Evolutionary conservation across 1,284 basidiomycete genomes (phyloP).

Genomic region (Irpex sp.): DNA sequence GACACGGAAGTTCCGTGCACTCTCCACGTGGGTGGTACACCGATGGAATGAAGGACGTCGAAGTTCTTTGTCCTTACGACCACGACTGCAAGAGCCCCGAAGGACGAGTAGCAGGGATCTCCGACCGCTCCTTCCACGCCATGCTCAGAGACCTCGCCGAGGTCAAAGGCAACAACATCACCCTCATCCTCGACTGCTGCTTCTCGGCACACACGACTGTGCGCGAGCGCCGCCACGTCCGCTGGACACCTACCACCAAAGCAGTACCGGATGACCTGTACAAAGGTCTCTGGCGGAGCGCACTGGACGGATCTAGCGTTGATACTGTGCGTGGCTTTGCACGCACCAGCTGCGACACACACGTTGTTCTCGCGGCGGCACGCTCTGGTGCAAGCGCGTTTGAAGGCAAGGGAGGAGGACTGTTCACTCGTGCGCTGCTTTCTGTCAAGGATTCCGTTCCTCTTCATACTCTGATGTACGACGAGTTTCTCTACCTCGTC

Average conservation of each 20-base stretch:
- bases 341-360: slow-evolving; percentile 35
- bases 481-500: slow-evolving; percentile 44
- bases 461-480: slow-evolving; percentile 50
- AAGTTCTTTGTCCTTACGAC: slow-evolving; percentile 62
- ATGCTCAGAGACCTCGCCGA: slow-evolving; percentile 51
- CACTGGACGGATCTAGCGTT: slow-evolving; percentile 30
- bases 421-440: slow-evolving; percentile 53
- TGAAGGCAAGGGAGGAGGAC: slow-evolving; percentile 59
- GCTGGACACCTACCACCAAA: slow-evolving; percentile 53
- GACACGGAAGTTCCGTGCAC: slow-evolving; percentile 54
- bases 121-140: slow-evolving; percentile 58
- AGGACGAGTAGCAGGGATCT: slow-evolving; percentile 55
- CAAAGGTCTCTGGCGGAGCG: slow-evolving; percentile 47
- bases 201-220: slow-evolving; percentile 44
- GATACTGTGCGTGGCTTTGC: slow-evolving; percentile 43
- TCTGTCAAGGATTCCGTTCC: slow-evolving; percentile 39
- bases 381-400: slow-evolving; percentile 45
- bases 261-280: slow-evolving; percentile 49
- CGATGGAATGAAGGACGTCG: slow-evolving; percentile 38
- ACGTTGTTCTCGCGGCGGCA: slow-evolving; percentile 55
- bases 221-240: slow-evolving; percentile 42
- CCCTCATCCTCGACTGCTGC: slow-evolving; percentile 61
- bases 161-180: slow-evolving; percentile 64
- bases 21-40: slow-evolving; percentile 57
- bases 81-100: slow-evolving; percentile 45